Evolutionary conservation across 441 rosid species (phyloP).

Genomic region (Gossypium trilobum): DNA sequence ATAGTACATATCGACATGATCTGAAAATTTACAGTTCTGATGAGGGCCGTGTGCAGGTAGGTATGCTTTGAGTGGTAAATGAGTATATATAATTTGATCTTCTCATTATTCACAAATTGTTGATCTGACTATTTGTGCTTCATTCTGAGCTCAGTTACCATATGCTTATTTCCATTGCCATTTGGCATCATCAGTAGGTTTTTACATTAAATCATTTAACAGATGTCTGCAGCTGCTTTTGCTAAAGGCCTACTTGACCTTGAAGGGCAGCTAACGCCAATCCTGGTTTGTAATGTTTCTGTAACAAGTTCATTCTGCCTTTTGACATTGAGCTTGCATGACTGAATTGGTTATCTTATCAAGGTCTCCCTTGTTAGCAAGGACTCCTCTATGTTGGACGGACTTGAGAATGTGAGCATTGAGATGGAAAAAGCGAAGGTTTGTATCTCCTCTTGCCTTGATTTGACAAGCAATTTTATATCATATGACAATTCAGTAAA

Average conservation of each 20-base stretch:
- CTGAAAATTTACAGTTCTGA: constrained; percentile 99
- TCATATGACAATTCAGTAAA: background rate
- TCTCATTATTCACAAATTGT: background rate
- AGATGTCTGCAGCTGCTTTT: constrained; percentile 99
- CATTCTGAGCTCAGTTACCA: constrained; percentile 6
- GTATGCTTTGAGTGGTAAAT: constrained; percentile 28
- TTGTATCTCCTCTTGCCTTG: constrained; percentile 23
- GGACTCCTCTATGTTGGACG: constrained; percentile 99
- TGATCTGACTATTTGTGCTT: background rate
- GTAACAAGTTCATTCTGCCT: constrained; percentile 14
- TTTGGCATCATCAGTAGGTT: constrained; percentile 1
- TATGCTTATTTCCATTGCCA: background rate
- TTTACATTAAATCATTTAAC: constrained; percentile 6
- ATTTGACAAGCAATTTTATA: constrained; percentile 3
- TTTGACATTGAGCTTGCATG: constrained; percentile 14
- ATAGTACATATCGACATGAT: constrained; percentile 98
- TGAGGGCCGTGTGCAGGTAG: constrained; percentile 99
- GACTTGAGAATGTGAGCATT: constrained; percentile 90
- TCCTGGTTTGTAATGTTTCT: constrained; percentile 55
- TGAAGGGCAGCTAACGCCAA: constrained; percentile 98
- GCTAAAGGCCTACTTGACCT: constrained; percentile 99
- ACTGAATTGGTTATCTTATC: constrained; percentile 11
- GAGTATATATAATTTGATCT: constrained; percentile 4
- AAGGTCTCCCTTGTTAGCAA: constrained; percentile 99
- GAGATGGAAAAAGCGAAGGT: constrained; percentile 99